Conservation (phyloP, 441 rosid genomes). For the Raphanus hybrid region DNA sequence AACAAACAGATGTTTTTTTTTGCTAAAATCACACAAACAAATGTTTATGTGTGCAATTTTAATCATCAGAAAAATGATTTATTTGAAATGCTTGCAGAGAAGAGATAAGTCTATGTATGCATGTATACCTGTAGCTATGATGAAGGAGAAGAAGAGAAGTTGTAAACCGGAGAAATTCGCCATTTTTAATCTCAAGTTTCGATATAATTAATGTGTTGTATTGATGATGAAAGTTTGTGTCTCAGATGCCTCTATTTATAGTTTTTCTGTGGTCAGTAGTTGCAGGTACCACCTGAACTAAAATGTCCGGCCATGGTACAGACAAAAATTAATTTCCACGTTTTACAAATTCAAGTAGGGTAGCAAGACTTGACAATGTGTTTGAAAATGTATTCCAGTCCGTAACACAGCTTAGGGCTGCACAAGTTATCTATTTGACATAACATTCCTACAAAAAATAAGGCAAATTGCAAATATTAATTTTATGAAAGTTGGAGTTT, state of each 20-base stretch:
- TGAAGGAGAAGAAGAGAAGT: slow-evolving; percentile 30
- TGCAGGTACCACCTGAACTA: background rate
- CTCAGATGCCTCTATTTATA: background rate
- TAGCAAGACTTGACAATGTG: background rate
- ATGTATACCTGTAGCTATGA: slow-evolving; percentile 25
- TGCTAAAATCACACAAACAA: background rate
- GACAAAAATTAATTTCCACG: background rate
- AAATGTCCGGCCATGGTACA: background rate
- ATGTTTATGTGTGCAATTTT: background rate
- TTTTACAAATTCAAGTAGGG: background rate
- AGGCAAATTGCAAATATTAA: background rate
- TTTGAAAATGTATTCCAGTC: background rate
- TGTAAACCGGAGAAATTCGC: slow-evolving; percentile 12
- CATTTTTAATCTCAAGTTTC: slow-evolving; percentile 23
- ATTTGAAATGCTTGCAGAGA: background rate
- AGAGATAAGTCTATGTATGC: background rate
- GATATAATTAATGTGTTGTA: background rate
- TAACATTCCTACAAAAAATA: background rate
- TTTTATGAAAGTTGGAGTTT: background rate
- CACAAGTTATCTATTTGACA: background rate
- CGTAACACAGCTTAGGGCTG: background rate
- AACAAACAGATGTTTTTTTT: no score
- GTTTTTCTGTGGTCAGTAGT: background rate
- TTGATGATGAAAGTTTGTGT: background rate
- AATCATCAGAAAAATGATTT: background rate